phyloP scores from a whole-genome alignment of 2,329 filamentous ascomycete genomes.

The Falciphora oryzae region DNA sequence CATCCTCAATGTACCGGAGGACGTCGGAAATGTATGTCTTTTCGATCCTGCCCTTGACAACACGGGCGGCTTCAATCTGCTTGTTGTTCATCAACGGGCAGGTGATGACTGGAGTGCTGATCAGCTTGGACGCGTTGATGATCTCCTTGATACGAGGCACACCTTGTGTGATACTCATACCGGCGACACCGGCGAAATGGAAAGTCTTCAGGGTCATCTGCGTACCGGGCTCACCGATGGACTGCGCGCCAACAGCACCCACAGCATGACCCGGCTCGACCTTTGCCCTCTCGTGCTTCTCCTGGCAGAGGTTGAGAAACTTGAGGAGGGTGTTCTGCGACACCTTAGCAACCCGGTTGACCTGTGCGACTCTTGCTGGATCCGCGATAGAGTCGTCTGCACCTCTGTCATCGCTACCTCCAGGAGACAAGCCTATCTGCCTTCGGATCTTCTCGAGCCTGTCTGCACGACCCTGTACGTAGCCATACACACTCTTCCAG shows the following conservation, averaged over 20 bases:
- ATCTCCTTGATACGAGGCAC: constrained; percentile 99
- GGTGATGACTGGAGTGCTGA: constrained; percentile 89
- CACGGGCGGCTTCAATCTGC: constrained; percentile 72
- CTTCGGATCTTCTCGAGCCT: constrained; percentile 51
- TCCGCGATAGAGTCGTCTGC: constrained; percentile 26
- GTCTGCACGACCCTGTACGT: constrained; percentile 57
- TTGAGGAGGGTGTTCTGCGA: constrained; percentile 65
- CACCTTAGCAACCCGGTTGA: constrained; percentile 76
- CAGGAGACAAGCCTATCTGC: constrained; percentile 38
- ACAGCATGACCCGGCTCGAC: constrained; percentile 95
- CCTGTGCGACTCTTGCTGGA: constrained; percentile 31
- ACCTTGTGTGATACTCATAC: constrained; percentile 99
- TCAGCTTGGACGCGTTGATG: constrained; percentile 92
- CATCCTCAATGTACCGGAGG: constrained; percentile 76
- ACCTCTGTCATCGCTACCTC: background rate
- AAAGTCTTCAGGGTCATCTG: constrained; percentile 99
- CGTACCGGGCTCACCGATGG: constrained; percentile 95
- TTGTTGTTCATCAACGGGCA: constrained; percentile 75
- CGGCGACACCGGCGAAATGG: constrained; percentile 99
- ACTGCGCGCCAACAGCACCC: constrained; percentile 92
- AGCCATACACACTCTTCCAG: constrained; percentile 69
- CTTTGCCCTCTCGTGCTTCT: constrained; percentile 85
- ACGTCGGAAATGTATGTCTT: constrained; percentile 87
- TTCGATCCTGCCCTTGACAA: constrained; percentile 90
- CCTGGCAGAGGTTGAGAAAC: constrained; percentile 77